Evolutionary conservation across 345 rosid species (phyloP).

Genomic region (Salix dunnii): DNA sequence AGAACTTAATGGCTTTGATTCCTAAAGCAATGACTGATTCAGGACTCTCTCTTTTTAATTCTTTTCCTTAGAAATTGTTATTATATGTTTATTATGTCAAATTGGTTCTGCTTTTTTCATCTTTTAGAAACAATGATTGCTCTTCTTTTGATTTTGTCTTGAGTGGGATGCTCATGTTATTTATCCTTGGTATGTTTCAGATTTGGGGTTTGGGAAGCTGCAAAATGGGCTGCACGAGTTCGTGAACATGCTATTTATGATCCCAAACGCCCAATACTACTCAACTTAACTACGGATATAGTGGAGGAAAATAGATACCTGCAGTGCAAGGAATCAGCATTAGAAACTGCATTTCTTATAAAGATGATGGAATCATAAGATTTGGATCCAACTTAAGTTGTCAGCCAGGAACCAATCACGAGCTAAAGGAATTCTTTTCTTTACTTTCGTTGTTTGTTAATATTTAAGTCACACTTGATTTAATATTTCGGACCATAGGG

Average conservation of each 20-base stretch:
- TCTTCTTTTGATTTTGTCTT: neutral
- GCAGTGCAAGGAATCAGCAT: constrained; percentile 68
- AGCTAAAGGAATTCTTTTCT: neutral
- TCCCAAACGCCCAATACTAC: constrained; percentile 62
- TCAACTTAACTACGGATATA: constrained; percentile 67
- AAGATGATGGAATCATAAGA: constrained; percentile 58
- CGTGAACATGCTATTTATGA: constrained; percentile 66
- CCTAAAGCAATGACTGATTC: neutral
- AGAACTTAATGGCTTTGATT: neutral
- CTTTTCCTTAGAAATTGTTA: neutral
- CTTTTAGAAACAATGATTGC: neutral
- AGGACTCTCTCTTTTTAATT: neutral
- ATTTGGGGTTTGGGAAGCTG: constrained; percentile 96
- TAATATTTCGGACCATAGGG: neutral
- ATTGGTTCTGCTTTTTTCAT: neutral
- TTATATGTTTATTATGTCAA: neutral
- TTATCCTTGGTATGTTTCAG: constrained; percentile 26
- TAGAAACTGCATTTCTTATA: constrained; percentile 73
- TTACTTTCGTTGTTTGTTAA: neutral
- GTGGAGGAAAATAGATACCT: constrained; percentile 84
- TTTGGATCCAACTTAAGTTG: neutral
- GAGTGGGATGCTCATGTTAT: neutral
- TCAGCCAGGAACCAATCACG: neutral
- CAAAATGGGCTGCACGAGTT: constrained; percentile 82
- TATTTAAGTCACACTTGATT: constrained; percentile 1